Base-by-base conservation (phyloP, 2,329 filamentous ascomycete species). In the Pestalotiopsis sp. region DNA sequence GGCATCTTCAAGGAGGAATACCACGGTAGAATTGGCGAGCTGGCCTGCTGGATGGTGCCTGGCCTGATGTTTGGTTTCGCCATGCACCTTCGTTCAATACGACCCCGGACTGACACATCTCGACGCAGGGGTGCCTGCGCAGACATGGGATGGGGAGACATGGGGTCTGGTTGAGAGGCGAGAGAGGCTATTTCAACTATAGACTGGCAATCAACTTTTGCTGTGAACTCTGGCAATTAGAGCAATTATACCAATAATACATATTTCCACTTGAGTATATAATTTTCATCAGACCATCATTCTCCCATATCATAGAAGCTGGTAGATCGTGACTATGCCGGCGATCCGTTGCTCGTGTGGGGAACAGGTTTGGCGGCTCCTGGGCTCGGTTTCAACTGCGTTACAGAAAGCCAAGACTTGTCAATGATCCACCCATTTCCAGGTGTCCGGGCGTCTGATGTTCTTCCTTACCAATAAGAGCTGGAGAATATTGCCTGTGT, bases 391-490 rank as follows among this genome's bases (percentile, higher is more conserved):
- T 64, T 64, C 61, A 52, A 31, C 38, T 14, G 38, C 20, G 61
- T 64, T 64, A 64, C 61, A 64, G 61, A n/a, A 27, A 31, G 61
- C 64, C 59, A 62, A 62, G 59, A 62, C 59, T 62, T 62, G 59
- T 12, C 59, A 39, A 12, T 17, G 27, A 17, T 17, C 59, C n/a
- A 20, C n/a, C 36, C 14, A 20, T 27, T 25, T 13, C 25, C 59
- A 62, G 31, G 36, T 39, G 27, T 36, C 27, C 36, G n/a, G 31
- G 59, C 59, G 59, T 39, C 59, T 39, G 36, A 59, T 59, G 11
- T 36, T 7, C 31, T 36, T 36, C 31, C 31, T 7, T 23, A 52
- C 45, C 45, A 9, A 52, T 52, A 20, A n/a, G 6, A n/a, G 20
- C 3, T 1, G n/a, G 17, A n/a, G n/a, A 52, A 20, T 52, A 9